Base-by-base conservation (phyloP, 106 monocot genomes). In the Dendrobium nobile region DNA sequence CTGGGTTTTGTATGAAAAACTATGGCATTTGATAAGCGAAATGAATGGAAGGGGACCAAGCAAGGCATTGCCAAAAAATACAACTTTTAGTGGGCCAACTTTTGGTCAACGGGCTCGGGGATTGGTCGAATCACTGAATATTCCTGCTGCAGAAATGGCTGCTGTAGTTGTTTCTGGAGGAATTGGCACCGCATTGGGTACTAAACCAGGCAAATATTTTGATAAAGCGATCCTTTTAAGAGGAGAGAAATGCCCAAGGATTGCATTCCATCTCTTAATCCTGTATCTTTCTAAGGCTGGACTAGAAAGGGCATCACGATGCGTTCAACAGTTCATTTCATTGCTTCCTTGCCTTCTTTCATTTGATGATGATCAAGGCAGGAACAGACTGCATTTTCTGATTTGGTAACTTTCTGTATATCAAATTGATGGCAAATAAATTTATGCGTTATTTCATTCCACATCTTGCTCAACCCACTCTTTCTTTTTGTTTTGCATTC, bases 131-230 rank as follows among this genome's bases (percentile, higher is more conserved):
- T 99, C 99, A 27, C 84, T 99, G 78, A 99, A 99, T 86, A 95
- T 99, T 75, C 99, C 99, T 81, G 93, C 99, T 77, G 95, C 99
- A 72, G 99, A 99, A 85, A 93, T 99, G 95, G 95, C 99, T 85
- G 92, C 99, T 77, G 92, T 87, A 48, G 96, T 96, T 61, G 95
- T 99, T 24, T 88, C 93, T 77, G 95, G 95, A 73, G 93, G 95
- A 80, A 88, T 99, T 72, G 84, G 95, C 58, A 85, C 76, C 79
- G 88, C 99, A 75, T 87, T 99, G 76, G 84, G 91, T 84, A 95
- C 93, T 75, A 99, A 93, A 80, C 24, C 91, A 33, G 88, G 45
- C 77, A 99, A 95, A 84, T 75, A 83, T 67, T 70, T 91, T 73
- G 99, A 99, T 80, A 99, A 99, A 86, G 99, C 95, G 61, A 99